Evolutionary conservation across 2,329 filamentous ascomycete species (phyloP), one percentile per base, ranked within the genome.

Genomic region (Arthroderma sp.): DNA sequence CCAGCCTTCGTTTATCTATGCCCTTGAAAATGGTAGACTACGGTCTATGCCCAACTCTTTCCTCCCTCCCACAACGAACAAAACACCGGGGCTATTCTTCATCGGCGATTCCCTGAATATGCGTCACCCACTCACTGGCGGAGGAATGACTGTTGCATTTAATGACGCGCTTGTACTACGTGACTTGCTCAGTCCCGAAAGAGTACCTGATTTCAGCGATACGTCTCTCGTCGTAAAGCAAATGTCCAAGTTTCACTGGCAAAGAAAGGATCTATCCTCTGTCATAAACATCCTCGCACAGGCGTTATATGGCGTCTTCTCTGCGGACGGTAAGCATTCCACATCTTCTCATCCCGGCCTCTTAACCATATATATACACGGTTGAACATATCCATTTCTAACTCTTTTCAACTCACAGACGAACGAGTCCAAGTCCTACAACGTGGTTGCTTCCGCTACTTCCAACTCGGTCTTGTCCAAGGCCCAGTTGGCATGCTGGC

Each of bases 251-350:
- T 91, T 96, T 67, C 87, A 96, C 72, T 94, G 85, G 85, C 72
- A 72, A 53, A 78, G 91, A 57, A 96, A 96, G 69, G 69, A 72
- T 51, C 72, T 87, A 41, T 85, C 85, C 0, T 79, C 79, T 43
- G 88, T 94, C 54, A 91, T 98, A 72, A 98, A 98, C 65, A 94
- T 96, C 54, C 79, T 98, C n/a, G 89, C 91, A 1, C 85, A 91
- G 70, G 88, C 91, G 0, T 74, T 98, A 1, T 98, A 98, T 68
- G 72, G 76, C 30, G 77, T 98, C 8, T 98, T 96, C 61, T 86
- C 89, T 10, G 91, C 89, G 42, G 73, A 93, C 60, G 73, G 72
- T 72, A 60, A 42, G 61, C 52, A 32, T 11, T 22, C 4, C 27
- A 28, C 27, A 49, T 30, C 34, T 33, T 9, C 36, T 36, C 11